Base-by-base conservation (phyloP, 495 filamentous ascomycete species). In the Penicillium soppii region DNA sequence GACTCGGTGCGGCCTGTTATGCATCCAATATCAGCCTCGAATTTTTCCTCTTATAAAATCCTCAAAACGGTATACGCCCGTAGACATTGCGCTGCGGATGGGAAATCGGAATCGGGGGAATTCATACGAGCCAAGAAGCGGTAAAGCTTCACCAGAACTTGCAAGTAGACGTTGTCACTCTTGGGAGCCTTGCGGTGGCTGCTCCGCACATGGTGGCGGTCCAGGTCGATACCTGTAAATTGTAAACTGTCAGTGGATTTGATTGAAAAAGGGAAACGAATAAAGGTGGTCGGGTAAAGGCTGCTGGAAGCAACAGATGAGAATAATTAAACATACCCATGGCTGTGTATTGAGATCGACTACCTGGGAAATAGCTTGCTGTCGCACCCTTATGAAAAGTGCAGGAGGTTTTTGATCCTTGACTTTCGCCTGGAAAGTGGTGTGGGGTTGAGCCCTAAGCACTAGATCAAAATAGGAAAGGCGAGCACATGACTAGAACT, bases 131-230 rank as follows among this genome's bases (percentile, higher is more conserved):
- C 87, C 65, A 98, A 79, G 87, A 98, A 98, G 77, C 88, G 87
- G 84, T 97, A 98, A 22, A 98, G 89, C 86, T 97, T 97, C 77
- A 97, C 91, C 68, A 97, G 81, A 59, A 98, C 87, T 82, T 91
- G 90, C 66, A 97, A 81, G 78, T 97, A 97, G 60, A 91, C 90
- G 80, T 98, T 97, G 76, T 96, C 90, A 78, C 87, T 94, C 81
- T 97, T 96, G 56, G 94, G 88, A 53, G 92, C 92, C 84, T 89
- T 91, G 77, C 91, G 88, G 78, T 94, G 91, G 68, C 81, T 89
- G 79, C 70, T 80, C 71, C 87, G 84, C 77, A 88, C 87, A 82
- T 95, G 91, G 81, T 95, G 90, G 66, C 71, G 72, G 77, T 88
- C 78, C 62, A 87, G 73, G 71, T 85, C 82, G 78, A 85, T 84